phyloP scores from a whole-genome alignment of 495 filamentous ascomycete species.

The Bacidia gigantensis region DNA sequence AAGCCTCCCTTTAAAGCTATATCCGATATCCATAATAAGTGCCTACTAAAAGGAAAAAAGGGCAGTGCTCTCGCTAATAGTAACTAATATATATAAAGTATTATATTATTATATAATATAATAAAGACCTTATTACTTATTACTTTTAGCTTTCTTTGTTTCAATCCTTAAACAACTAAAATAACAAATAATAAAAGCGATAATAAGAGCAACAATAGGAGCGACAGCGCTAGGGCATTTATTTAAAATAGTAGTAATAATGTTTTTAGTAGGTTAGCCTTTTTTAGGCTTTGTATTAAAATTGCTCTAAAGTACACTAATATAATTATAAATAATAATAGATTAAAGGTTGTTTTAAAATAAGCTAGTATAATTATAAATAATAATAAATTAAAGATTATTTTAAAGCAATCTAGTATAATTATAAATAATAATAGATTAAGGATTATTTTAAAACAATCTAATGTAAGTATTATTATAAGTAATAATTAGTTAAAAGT shows the following conservation, averaged over 20 bases:
- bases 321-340: background rate
- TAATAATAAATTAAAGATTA: background rate
- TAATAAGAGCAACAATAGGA: no score
- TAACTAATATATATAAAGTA: background rate
- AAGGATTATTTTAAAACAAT: background rate
- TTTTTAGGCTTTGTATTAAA: background rate
- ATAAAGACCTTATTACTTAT: background rate
- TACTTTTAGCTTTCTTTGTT: background rate
- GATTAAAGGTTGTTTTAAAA: background rate
- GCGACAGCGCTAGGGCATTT: no score
- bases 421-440: background rate
- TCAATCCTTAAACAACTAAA: background rate
- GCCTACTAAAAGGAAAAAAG: no score
- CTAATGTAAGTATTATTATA: background rate
- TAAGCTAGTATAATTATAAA: background rate
- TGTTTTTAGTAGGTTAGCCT: background rate
- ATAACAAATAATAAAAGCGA: background rate
- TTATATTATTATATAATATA: background rate
- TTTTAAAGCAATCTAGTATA: background rate
- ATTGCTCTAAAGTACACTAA: no score
- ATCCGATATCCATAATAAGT: no score
- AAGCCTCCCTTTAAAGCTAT: no score
- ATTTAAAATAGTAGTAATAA: background rate
- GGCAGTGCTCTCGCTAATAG: no score
- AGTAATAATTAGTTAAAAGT: background rate